phyloP scores from a whole-genome alignment of 495 filamentous ascomycete genomes.

The Xylaria acuta region DNA sequence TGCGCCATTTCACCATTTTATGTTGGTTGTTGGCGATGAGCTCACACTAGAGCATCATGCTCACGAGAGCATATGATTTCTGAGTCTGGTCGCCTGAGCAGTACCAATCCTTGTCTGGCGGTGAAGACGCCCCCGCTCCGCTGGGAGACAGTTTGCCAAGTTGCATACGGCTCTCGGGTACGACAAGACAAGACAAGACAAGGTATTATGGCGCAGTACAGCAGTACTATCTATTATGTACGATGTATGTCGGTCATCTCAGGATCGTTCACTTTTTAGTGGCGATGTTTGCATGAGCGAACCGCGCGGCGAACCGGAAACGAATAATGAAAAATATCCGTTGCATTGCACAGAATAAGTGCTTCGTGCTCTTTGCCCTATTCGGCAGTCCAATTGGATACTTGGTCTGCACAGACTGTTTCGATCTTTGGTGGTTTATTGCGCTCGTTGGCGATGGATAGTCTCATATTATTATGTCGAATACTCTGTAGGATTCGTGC shows the following conservation, averaged over 20 bases:
- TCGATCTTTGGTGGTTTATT: background rate
- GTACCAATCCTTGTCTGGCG: conserved; percentile 22
- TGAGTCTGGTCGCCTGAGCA: conserved; percentile 13
- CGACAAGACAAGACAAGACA: conserved; percentile 2
- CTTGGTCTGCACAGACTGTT: background rate
- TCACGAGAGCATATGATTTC: conserved; percentile 24
- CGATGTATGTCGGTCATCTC: conserved; percentile 24
- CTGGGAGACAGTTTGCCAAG: conserved; percentile 3
- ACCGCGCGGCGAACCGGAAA: conserved; percentile 11
- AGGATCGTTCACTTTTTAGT: conserved; percentile 11
- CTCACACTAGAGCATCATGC: background rate
- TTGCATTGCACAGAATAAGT: background rate
- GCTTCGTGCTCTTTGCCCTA: background rate
- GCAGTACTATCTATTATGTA: conserved; percentile 11
- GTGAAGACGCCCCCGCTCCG: conserved; percentile 13
- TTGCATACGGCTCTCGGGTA: conserved; percentile 22
- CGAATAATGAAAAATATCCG: background rate
- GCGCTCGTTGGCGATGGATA: background rate
- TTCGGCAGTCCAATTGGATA: too few species aligned
- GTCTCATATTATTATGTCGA: background rate
- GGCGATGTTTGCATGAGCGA: conserved; percentile 20
- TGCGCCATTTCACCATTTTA: background rate
- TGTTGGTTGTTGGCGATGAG: conserved; percentile 7
- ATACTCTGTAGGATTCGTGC: conserved; percentile 11
- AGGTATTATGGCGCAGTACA: background rate